Conservation (phyloP, 768 basidiomycete species). For the Suillus sp. region DNA sequence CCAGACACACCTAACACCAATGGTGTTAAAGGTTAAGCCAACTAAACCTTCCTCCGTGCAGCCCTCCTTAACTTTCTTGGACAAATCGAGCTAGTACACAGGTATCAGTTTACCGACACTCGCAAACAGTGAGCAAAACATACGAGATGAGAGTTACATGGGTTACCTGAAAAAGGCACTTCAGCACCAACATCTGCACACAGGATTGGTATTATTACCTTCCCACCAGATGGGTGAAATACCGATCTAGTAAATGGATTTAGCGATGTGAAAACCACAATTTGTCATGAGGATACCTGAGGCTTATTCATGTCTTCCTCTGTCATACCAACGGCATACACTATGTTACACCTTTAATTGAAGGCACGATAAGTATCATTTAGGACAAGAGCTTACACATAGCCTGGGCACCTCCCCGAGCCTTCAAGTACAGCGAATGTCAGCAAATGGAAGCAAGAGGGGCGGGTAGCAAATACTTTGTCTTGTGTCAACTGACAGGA, state of each 20-base stretch:
- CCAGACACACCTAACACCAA: constrained; percentile 72
- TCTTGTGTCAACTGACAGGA: constrained; percentile 76
- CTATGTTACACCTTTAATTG: constrained; percentile 26
- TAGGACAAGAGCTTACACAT: constrained; percentile 63
- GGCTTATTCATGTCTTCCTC: constrained; percentile 85
- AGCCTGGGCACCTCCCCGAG: constrained; percentile 77
- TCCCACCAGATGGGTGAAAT: constrained; percentile 94
- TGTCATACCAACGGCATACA: constrained; percentile 76
- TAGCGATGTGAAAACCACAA: constrained; percentile 4
- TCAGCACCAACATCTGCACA: background rate
- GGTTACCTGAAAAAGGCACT: constrained; percentile 57
- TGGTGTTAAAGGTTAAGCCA: constrained; percentile 82
- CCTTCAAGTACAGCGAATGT: constrained; percentile 31
- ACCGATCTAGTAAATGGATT: constrained; percentile 58
- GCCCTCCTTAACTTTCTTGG: constrained; percentile 77
- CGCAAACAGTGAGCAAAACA: constrained; percentile 22
- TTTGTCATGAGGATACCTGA: constrained; percentile 50
- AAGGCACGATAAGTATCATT: background rate
- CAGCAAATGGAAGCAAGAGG: constrained; percentile 11
- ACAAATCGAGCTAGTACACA: constrained; percentile 72
- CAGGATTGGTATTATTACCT: constrained; percentile 48
- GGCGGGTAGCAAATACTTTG: constrained; percentile 48
- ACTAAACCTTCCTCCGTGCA: constrained; percentile 81
- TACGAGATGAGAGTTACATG: constrained; percentile 83
- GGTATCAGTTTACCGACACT: constrained; percentile 9